Evolutionary conservation across 139 green algal genomes (phyloP).

Genomic region (Coccomyxa sp.): DNA sequence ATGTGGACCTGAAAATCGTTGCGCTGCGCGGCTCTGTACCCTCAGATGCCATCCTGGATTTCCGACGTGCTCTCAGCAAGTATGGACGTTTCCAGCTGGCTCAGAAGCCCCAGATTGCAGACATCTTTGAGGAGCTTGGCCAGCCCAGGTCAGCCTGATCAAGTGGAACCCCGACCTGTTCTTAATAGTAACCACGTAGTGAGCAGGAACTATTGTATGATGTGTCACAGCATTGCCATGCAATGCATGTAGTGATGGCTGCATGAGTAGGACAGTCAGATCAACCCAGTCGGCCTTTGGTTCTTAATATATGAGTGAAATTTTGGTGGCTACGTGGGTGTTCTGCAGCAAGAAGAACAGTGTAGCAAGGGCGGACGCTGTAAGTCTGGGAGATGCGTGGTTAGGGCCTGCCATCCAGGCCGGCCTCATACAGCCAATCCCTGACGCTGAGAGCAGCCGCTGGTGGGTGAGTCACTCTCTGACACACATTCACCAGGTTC

Average conservation of each 20-base stretch:
- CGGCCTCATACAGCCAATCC: constrained; percentile 67
- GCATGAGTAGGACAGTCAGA: too few relatives aligned
- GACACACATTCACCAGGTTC: too few relatives aligned
- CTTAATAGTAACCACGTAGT: not conserved
- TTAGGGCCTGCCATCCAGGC: constrained; percentile 56
- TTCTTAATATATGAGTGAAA: too few relatives aligned
- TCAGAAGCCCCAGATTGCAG: constrained; percentile 51
- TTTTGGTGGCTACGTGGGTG: too few relatives aligned
- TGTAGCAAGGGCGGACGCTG: constrained; percentile 55
- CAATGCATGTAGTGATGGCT: not conserved
- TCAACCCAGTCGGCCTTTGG: too few relatives aligned
- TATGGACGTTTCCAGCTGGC: constrained; percentile 54
- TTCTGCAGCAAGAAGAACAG: constrained; percentile 34
- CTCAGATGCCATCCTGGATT: constrained; percentile 60
- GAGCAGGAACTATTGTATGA: not conserved
- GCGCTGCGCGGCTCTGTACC: constrained; percentile 61
- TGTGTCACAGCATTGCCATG: not conserved
- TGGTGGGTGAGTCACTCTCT: constrained; percentile 45
- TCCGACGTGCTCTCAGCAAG: constrained; percentile 42
- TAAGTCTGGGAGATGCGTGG: constrained; percentile 77
- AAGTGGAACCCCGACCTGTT: too few relatives aligned
- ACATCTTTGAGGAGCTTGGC: constrained; percentile 59
- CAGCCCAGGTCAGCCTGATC: constrained; percentile 19
- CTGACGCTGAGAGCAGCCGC: constrained; percentile 37
- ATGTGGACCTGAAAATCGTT: constrained; percentile 34